Percentiles rank a stretch among this genome's conserved stretches.
Conservation (phyloP, 2,329 filamentous ascomycete genomes). For the Aspergillus neoniger region DNA sequence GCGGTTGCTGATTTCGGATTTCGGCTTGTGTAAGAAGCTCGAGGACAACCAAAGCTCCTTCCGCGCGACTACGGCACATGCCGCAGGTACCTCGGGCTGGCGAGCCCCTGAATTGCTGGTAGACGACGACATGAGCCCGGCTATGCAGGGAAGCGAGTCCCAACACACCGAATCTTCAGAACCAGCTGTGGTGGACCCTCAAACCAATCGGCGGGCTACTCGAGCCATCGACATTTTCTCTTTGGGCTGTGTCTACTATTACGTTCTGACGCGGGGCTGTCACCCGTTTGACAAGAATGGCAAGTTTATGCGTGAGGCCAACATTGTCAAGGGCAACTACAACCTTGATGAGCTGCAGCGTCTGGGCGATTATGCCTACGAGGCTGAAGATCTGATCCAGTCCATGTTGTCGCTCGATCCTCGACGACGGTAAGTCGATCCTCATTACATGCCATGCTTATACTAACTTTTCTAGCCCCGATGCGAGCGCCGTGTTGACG, state of each 20-base stretch:
- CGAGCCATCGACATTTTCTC: constrained; percentile 98
- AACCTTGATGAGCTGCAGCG: constrained; percentile 70
- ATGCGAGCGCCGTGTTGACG: constrained; percentile 76
- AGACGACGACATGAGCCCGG: constrained; percentile 66
- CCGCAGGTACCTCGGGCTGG: constrained; percentile 92
- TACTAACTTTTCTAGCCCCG: constrained; percentile 52
- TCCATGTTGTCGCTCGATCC: constrained; percentile 74
- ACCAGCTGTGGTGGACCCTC: constrained; percentile 56
- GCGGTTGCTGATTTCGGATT: constrained; percentile 94
- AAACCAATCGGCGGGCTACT: constrained; percentile 76
- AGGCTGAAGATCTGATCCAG: constrained; percentile 82
- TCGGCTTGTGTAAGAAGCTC: constrained; percentile 95
- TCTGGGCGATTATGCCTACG: constrained; percentile 79
- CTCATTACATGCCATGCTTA: no score
- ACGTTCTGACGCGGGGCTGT: constrained; percentile 87
- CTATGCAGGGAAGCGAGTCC: constrained; percentile 33
- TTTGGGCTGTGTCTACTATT: constrained; percentile 96
- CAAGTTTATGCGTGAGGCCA: constrained; percentile 92
- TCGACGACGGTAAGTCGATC: constrained; percentile 53
- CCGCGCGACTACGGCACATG: constrained; percentile 89
- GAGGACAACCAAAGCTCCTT: constrained; percentile 94
- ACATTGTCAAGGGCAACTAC: constrained; percentile 88
- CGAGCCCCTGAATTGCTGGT: constrained; percentile 90
- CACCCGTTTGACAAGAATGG: constrained; percentile 96
- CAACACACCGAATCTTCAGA: constrained; percentile 49